Evolutionary conservation across 768 basidiomycete species (phyloP).

Genomic region (Suillus discolor): DNA sequence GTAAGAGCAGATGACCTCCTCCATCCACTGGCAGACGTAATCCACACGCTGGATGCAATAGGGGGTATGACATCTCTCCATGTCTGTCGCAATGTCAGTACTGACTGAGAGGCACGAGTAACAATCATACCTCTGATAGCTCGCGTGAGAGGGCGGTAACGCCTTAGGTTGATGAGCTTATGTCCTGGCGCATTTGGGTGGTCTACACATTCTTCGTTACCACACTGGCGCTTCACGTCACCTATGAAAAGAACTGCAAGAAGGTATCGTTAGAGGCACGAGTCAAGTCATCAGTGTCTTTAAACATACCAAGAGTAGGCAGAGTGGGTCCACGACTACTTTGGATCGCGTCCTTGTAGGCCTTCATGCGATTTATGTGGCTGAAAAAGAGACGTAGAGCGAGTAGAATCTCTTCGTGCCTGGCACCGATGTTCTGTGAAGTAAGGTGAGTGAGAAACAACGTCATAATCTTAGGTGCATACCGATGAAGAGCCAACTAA

Average conservation of each 20-base stretch:
- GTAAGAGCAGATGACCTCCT: conserved; percentile 31
- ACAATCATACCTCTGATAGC: conserved; percentile 40
- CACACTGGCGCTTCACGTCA: conserved; percentile 36
- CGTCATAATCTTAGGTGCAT: not conserved
- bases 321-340: conserved; percentile 31
- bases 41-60: conserved; percentile 40
- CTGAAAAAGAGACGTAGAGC: not conserved
- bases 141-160: conserved; percentile 40
- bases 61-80: conserved; percentile 49
- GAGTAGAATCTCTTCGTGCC: not conserved
- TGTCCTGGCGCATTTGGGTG: conserved; percentile 28
- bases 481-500: conserved; percentile 29
- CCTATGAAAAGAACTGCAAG: conserved; percentile 32
- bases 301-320: conserved; percentile 14
- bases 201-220: conserved; percentile 28
- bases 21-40: conserved; percentile 44
- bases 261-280: not conserved
- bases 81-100: conserved; percentile 33
- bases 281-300: conserved; percentile 8
- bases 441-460: not conserved
- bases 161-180: conserved; percentile 40
- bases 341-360: conserved; percentile 34
- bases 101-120: not conserved
- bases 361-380: conserved; percentile 26
- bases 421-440: not conserved